Base-by-base conservation (phyloP, 2,329 filamentous ascomycete species). In the Cryphonectria nitschkei region DNA sequence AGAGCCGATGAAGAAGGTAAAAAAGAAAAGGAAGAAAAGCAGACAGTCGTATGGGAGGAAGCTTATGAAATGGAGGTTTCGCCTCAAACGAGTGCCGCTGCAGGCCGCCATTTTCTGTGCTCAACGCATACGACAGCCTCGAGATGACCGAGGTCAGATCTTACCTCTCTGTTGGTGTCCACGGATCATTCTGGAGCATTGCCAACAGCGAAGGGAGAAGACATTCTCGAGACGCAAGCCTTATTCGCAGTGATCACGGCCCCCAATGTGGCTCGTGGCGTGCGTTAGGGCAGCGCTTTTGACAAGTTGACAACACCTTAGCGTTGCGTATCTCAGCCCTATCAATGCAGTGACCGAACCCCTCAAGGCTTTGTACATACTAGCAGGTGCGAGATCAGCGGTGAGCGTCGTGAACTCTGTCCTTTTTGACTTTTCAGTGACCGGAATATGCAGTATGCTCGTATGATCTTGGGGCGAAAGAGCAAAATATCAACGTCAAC, bases 301-400 rank as follows among this genome's bases (percentile, higher is more conserved):
- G 58, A 61, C 58, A 61, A 22, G 58, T 39, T 39, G 58, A 61
- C 58, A 61, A 37, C 34, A 19, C 22, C 58, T 22, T 61, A 39
- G 58, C 34, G 22, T 34, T 61, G 58, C 58, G 22, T 9, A 61
- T 32, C 9, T 61, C 58, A 61, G 58, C 58, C 58, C 58, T 61
- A 39, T 22, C 11, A 22, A 34, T 61, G 34, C 58, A n/a, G 34
- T 34, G 32, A 61, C 58, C 22, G 11, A 26, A 6, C 6, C 29
- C 29, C 54, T 58, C 54, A 1, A 7, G 29, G 29, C 5, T 16
- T 56, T 46, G n/a, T n/a, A 50, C 14, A 8, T 34, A 19, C 29
- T 34, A 29, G 11, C 14, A 58, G 26, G 29, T 32, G 29, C 26
- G 54, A 58, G 54, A 16, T 58, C 54, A 58, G 54, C 29, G 54